Percentiles rank a stretch among this genome's conserved stretches.
These are phyloP conservation scores for Sporobolomyces roseus DNA, from an alignment of 768 basidiomycete species.

Conservation along the genomic window DNA sequence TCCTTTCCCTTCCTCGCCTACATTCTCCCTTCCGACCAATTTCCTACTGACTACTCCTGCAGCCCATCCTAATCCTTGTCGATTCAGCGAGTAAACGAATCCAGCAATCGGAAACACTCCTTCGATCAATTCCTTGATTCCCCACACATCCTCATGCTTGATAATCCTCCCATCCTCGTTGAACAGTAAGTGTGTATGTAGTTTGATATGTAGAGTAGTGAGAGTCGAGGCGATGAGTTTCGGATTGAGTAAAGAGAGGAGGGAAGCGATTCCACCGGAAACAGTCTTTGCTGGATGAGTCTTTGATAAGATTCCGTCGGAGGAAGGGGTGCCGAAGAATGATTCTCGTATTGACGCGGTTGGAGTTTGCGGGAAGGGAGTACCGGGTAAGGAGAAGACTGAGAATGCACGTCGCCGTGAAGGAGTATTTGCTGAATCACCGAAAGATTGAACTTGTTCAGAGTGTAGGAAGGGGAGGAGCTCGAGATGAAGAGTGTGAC, in stretches of 20 bases:
- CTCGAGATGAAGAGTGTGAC: constrained; percentile 73
- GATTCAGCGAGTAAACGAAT: constrained; percentile 34
- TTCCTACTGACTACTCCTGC: constrained; percentile 14
- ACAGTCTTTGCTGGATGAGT: constrained; percentile 21
- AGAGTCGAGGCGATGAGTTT: constrained; percentile 52
- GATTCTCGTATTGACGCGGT: constrained; percentile 18
- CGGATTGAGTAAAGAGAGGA: constrained; percentile 14
- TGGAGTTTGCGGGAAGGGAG: constrained; percentile 31
- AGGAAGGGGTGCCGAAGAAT: constrained; percentile 7
- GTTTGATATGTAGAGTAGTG: constrained; percentile 65
- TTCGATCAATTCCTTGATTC: constrained; percentile 66
- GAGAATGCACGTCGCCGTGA: constrained; percentile 20
- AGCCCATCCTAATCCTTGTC: constrained; percentile 17
- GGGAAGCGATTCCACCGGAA: constrained; percentile 28
- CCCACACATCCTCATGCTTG: constrained; percentile 76
- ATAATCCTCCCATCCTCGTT: constrained; percentile 70
- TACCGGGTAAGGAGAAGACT: constrained; percentile 34
- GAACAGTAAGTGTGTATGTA: constrained; percentile 70
- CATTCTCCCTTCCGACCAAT: constrained; percentile 10
- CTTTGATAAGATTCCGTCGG: constrained; percentile 17
- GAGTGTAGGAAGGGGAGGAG: constrained; percentile 58
- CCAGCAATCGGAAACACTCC: constrained; percentile 29
- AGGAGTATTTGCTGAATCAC: constrained; percentile 1
- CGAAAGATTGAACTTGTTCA: constrained; percentile 54
- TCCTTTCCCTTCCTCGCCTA: background rate